Conservation (phyloP, 2,329 filamentous ascomycete genomes). For the Alternaria ventricosa region DNA sequence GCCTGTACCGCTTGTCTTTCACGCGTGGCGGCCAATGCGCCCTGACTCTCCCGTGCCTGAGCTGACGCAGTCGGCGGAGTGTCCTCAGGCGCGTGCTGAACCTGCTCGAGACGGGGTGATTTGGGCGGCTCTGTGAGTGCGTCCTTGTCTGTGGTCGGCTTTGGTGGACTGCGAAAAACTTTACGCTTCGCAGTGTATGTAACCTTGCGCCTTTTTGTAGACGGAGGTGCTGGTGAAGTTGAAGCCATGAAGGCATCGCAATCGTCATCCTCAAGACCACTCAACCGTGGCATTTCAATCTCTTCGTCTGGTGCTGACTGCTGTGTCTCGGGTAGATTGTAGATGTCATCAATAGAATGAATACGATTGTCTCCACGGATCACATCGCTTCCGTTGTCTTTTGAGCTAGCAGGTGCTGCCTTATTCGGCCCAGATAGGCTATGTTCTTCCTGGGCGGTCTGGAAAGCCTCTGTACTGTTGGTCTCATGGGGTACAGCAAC, state of each 20-base stretch:
- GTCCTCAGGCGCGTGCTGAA: conserved; percentile 27
- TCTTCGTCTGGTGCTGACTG: conserved; percentile 39
- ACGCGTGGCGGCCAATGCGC: conserved; percentile 39
- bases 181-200: conserved; percentile 31
- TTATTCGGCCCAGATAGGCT: conserved; percentile 31
- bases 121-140: conserved; percentile 16
- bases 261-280: conserved; percentile 44
- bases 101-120: conserved; percentile 21
- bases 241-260: conserved; percentile 35
- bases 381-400: conserved; percentile 22
- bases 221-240: conserved; percentile 31
- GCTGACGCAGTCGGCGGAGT: conserved; percentile 28
- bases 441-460: conserved; percentile 50
- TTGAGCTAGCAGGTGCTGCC: conserved; percentile 15
- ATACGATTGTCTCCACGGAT: conserved; percentile 16
- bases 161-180: conserved; percentile 24
- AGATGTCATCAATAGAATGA: conserved; percentile 47
- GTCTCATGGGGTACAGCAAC: conserved; percentile 11
- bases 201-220: conserved; percentile 42
- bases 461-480: conserved; percentile 30
- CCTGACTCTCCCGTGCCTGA: conserved; percentile 43
- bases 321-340: conserved; percentile 44
- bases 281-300: conserved; percentile 41
- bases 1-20: conserved; percentile 24
- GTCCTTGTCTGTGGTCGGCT: conserved; percentile 17